Percentiles rank a stretch among this genome's conserved stretches.
Evolutionary conservation across 2,329 filamentous ascomycete species (phyloP).

Genomic region (Colletotrichum tanaceti): DNA sequence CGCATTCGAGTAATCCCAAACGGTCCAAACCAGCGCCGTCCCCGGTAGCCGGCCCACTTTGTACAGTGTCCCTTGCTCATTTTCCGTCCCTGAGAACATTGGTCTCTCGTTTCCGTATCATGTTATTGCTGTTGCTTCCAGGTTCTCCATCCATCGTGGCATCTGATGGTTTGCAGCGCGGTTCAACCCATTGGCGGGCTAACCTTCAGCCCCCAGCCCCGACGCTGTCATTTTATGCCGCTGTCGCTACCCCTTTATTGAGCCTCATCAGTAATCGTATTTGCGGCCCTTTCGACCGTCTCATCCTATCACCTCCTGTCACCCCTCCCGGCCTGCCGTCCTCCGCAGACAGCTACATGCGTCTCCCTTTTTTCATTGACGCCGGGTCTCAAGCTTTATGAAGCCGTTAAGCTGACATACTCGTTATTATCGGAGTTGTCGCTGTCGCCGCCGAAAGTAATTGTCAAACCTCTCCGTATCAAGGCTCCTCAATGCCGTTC

Average conservation of each 20-base stretch:
- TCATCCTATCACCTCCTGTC: background rate
- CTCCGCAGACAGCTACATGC: slow-evolving; percentile 9
- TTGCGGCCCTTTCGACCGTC: background rate
- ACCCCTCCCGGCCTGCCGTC: slow-evolving; percentile 12
- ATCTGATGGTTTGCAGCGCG: background rate
- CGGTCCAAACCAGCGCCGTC: slow-evolving; percentile 41
- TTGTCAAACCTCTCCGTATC: background rate
- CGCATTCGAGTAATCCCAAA: slow-evolving; percentile 47
- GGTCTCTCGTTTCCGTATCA: slow-evolving; percentile 10
- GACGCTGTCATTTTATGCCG: background rate
- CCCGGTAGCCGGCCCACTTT: slow-evolving; percentile 1
- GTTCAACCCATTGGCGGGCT: background rate
- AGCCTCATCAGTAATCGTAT: slow-evolving; percentile 5
- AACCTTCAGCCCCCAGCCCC: background rate
- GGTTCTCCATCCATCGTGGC: slow-evolving; percentile 1
- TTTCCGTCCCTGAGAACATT: background rate
- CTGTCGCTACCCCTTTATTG: background rate
- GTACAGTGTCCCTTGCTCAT: background rate
- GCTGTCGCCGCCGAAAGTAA: background rate
- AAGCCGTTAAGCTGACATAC: slow-evolving; percentile 1
- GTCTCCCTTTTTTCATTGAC: background rate
- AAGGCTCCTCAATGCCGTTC: background rate
- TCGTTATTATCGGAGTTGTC: background rate
- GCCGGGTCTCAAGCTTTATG: background rate
- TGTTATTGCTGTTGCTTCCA: slow-evolving; percentile 6